Base-by-base conservation (phyloP, 345 rosid species). In the Raphanus raphanistrum region DNA sequence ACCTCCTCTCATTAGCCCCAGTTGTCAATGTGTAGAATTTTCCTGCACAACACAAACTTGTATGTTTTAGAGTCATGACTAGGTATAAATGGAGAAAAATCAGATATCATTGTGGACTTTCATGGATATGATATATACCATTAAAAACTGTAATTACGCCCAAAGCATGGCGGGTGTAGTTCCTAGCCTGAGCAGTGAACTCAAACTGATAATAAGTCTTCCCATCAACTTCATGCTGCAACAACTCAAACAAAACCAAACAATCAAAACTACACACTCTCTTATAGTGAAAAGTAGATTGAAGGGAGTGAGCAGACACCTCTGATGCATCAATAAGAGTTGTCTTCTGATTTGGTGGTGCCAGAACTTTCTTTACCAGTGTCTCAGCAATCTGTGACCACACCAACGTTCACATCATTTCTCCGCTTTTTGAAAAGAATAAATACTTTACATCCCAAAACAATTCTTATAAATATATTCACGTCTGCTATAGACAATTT, bases 1-100 rank as follows among this genome's bases (percentile, higher is more conserved):
- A 92, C 75, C 97, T 87, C 81, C 97, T 88, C 66, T 94, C 92
- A 12, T 94, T 94, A 0, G 97, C 92, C 1, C 97, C 97, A 0
- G 95, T 90, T 7, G 97, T 90, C 88, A 94, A 64, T 8, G 94
- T 90, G 80, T 87, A 92, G 78, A 94, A 90, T 72, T 88, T 92
- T 8, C 97, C 97, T 90, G 88, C 81, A 78, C 9, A 35, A 8
- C 31, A 32, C 5, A 28, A 28, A 28, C 3, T 2, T 31, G 33
- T 31, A 31, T 3, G 6, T 31, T 31, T 31, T 31, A 31, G 33
- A 31, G 33, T 31, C 33, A 31, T 31, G 33, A 31, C 33, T 3
- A 31, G 33, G 21, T 21, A 4, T 31, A 31, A 31, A 31, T 9
- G 9, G 50, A 41, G 50, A 45, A 45, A 45, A 45, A 12, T 2